Evolutionary conservation across 139 green algal species (phyloP).

Genomic region (Chloropicon primus): DNA sequence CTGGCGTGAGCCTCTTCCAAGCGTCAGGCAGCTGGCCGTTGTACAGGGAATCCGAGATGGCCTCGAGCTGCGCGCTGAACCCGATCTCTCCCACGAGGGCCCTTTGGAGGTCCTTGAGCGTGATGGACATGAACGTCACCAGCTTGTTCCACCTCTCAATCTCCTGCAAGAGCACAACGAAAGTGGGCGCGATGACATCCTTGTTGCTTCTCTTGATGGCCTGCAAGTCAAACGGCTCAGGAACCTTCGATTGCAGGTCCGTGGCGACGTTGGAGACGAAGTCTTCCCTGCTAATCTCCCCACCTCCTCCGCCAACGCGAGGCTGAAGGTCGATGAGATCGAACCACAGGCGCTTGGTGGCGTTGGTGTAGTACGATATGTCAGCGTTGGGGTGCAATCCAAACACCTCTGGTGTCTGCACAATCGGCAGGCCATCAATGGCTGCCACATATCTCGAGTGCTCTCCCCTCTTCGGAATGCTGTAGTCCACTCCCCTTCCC

Average conservation of each 20-base stretch:
- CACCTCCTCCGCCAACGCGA: slow-evolving; percentile 17
- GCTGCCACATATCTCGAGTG: slow-evolving; percentile 36
- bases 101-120: slow-evolving; percentile 52
- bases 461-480: slow-evolving; percentile 18
- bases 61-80: slow-evolving; percentile 56
- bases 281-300: slow-evolving; percentile 47
- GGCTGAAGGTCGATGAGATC: slow-evolving; percentile 68
- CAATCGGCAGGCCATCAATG: slow-evolving; percentile 58
- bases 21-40: slow-evolving; percentile 60
- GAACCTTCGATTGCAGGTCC: slow-evolving; percentile 56
- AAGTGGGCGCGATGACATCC: slow-evolving; percentile 29
- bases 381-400: slow-evolving; percentile 76
- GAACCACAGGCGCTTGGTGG: slow-evolving; percentile 58
- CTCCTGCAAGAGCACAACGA: slow-evolving; percentile 68
- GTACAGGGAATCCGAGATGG: slow-evolving; percentile 46
- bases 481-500: slow-evolving; percentile 28
- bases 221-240: slow-evolving; percentile 65
- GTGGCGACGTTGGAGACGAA: slow-evolving; percentile 45
- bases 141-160: slow-evolving; percentile 60
- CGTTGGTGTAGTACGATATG: slow-evolving; percentile 71
- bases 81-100: slow-evolving; percentile 70
- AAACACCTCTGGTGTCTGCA: slow-evolving; percentile 67
- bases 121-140: slow-evolving; percentile 40
- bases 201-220: slow-evolving; percentile 32
- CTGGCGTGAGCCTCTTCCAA: slow-evolving; percentile 54